Evolutionary conservation across 306 rosid species (phyloP).

Genomic region (Gynostemma pentaphyllum): DNA sequence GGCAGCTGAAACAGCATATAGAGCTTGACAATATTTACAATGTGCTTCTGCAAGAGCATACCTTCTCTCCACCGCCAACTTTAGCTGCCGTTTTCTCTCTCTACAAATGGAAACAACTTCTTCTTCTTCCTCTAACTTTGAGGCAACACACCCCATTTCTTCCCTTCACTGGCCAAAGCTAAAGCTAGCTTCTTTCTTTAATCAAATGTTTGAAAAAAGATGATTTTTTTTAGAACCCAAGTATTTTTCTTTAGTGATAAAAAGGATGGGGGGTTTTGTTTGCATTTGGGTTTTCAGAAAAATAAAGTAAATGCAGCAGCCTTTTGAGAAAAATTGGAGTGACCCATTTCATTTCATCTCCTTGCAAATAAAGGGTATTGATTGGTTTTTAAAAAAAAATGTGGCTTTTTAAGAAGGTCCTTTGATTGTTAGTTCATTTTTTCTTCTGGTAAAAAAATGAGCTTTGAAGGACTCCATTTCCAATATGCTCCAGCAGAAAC

Average conservation of each 20-base stretch:
- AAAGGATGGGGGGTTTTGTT: conserved; percentile 27
- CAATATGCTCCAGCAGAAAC: neutral
- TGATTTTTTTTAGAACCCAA: conserved; percentile 25
- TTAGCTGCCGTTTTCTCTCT: conserved; percentile 72
- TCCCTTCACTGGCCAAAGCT: conserved; percentile 16
- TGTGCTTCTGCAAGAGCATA: conserved; percentile 81
- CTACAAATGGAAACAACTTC: conserved; percentile 68
- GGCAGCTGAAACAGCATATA: conserved; percentile 68
- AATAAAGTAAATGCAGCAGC: conserved; percentile 20
- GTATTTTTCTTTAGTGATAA: conserved; percentile 31
- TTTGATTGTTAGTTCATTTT: neutral
- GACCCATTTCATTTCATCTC: conserved; percentile 28
- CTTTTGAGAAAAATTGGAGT: conserved; percentile 17
- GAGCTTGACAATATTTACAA: conserved; percentile 63
- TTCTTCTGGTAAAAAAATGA: neutral
- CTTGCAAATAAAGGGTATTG: conserved; percentile 1
- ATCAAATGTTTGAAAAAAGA: conserved; percentile 21
- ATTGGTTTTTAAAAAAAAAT: conserved; percentile 13
- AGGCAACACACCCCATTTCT: conserved; percentile 82
- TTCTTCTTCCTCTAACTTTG: conserved; percentile 90
- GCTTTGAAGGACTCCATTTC: neutral
- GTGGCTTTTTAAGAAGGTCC: conserved; percentile 8
- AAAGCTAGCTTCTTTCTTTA: conserved; percentile 7
- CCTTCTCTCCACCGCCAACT: conserved; percentile 77
- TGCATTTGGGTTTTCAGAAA: conserved; percentile 26